Evolutionary conservation across 768 basidiomycete genomes (phyloP), one percentile per base, ranked within the genome.

Genomic region (Lentinula boryana): DNA sequence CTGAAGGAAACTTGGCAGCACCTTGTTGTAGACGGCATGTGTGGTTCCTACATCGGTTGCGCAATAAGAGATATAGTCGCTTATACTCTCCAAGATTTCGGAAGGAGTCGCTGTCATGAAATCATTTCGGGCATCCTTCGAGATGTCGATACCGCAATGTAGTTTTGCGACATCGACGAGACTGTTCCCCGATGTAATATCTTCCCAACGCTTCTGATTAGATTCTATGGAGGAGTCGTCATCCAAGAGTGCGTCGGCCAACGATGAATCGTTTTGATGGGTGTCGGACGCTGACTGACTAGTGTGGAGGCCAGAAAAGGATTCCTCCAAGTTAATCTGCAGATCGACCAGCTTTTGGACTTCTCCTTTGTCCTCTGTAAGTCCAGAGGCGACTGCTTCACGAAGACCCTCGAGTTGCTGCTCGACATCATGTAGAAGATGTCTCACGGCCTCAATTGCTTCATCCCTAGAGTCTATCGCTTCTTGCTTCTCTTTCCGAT

Each of bases 101-200:
- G 80, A 78, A n/a, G 83, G 87, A 1, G 85, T 80, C 32, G 76
- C 76, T 16, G 80, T 84, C 82, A 94, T 84, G 66, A 94, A 85
- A 67, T 93, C 89, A 63, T 83, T 83, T 3, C 95, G 84, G 5
- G 85, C 79, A 31, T 80, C 78, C 73, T 98, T 97, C 73, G 91
- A 84, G 65, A 96, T 74, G 18, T 80, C 75, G 62, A 93, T 89
- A 8, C 83, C 83, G 68, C 93, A 97, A 70, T 99, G 93, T 3
- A 98, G 79, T 53, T 85, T 85, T 0, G 94, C 95, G 31, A 98
- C 95, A 64, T 98, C 95, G 16, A 85, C 87, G 32, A 99, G 84
- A 7, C 94, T 93, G 71, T 96, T 98, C 44, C 87, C 85, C 2
- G 95, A 90, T 0, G 95, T 95, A 33, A 97, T 78, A 53, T 95